These are phyloP conservation scores for Carallia pectinifolia DNA, from an alignment of 345 rosid species.

Conservation along the genomic window DNA sequence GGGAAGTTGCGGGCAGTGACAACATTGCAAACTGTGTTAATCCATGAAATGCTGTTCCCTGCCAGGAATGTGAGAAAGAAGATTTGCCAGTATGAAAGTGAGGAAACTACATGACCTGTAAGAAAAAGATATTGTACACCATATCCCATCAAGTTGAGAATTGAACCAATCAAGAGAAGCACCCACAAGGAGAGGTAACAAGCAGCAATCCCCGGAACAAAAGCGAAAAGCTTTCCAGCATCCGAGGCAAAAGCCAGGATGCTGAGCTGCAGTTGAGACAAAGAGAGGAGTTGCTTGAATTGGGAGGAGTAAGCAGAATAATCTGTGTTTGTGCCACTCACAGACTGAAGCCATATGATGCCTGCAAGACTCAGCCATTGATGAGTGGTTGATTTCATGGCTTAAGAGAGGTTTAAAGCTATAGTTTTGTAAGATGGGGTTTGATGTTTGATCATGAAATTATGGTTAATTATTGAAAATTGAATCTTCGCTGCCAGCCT, in stretches of 20 bases:
- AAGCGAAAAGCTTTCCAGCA: conserved; percentile 82
- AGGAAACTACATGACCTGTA: conserved; percentile 31
- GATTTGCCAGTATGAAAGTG: conserved; percentile 47
- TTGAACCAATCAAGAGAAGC: conserved; percentile 64
- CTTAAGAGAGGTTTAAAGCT: conserved; percentile 36
- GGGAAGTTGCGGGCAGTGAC: conserved; percentile 54
- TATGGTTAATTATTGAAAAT: too few species aligned
- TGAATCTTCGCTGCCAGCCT: too few species aligned
- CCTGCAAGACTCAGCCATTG: conserved; percentile 78
- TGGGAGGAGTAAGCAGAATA: conserved; percentile 90
- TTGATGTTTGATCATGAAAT: too few species aligned
- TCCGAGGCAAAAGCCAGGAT: conserved; percentile 87
- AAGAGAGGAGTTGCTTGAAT: conserved; percentile 61
- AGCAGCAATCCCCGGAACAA: conserved; percentile 75
- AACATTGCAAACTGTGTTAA: conserved; percentile 76
- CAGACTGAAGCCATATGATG: conserved; percentile 74
- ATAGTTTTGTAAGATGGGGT: too few species aligned
- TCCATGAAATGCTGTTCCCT: conserved; percentile 90
- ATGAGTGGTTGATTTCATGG: conserved; percentile 38
- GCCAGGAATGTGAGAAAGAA: conserved; percentile 67
- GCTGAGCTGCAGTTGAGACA: conserved; percentile 77
- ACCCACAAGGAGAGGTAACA: conserved; percentile 63
- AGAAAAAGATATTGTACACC: conserved; percentile 74
- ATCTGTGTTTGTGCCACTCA: conserved; percentile 73
- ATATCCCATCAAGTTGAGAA: conserved; percentile 62